phyloP scores from a whole-genome alignment of 148 eudicot species.

The Rhododendron griersonianum region DNA sequence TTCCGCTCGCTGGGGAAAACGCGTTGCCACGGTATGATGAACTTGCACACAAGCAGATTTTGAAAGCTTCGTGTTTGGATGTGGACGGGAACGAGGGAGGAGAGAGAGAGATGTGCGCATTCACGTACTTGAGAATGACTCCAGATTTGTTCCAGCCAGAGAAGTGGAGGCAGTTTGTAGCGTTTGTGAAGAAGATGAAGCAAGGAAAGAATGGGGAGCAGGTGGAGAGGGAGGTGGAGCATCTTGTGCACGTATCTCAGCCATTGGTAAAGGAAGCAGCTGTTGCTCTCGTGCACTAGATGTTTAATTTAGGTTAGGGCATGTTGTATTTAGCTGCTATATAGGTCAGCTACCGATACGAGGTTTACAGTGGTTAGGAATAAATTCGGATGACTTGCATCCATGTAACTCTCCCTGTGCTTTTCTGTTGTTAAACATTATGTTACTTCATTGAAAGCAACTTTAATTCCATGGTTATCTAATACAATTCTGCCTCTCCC shows the following conservation, averaged over 20 bases:
- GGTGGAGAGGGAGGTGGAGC: slow-evolving; percentile 82
- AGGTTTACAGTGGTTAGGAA: not conserved
- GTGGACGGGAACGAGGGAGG: slow-evolving; percentile 29
- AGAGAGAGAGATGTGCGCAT: slow-evolving; percentile 76
- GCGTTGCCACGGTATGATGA: slow-evolving; percentile 90
- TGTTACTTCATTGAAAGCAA: not conserved
- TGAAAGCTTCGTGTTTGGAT: slow-evolving; percentile 44
- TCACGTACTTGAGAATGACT: slow-evolving; percentile 93
- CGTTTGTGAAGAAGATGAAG: slow-evolving; percentile 89
- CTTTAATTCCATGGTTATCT: not conserved
- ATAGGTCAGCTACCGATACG: not conserved
- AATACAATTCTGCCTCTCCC: not conserved
- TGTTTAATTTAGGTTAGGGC: not conserved
- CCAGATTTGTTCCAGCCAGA: slow-evolving; percentile 73
- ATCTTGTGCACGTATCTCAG: slow-evolving; percentile 68
- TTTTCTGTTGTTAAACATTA: not conserved
- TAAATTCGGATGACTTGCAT: not conserved
- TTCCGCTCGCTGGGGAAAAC: slow-evolving; percentile 83
- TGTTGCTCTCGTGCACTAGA: slow-evolving; percentile 56
- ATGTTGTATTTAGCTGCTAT: not conserved
- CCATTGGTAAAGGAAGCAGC: slow-evolving; percentile 85
- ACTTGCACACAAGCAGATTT: slow-evolving; percentile 68
- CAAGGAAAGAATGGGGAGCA: slow-evolving; percentile 72
- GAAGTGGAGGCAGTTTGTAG: slow-evolving; percentile 83
- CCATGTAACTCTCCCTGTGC: not conserved